Evolutionary conservation across 345 rosid genomes (phyloP).

Genomic region (Euphorbia peplus): DNA sequence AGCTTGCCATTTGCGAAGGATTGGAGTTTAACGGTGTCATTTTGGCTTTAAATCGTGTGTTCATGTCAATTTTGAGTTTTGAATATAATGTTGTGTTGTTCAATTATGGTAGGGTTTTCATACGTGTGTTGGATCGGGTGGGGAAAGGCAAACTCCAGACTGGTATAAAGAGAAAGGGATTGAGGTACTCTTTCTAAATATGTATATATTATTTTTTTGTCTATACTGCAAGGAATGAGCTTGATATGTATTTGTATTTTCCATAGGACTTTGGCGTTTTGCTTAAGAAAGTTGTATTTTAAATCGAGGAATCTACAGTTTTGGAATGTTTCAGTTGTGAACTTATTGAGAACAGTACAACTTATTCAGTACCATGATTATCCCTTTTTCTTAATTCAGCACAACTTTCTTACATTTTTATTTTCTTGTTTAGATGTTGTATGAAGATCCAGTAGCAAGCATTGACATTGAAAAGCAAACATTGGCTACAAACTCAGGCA

Average conservation of each 20-base stretch:
- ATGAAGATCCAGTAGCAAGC: constrained; percentile 76
- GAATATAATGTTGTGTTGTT: constrained; percentile 14
- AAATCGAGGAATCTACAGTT: background rate
- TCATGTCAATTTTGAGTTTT: constrained; percentile 1
- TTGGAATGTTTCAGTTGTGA: background rate
- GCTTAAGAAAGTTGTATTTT: background rate
- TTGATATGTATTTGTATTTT: background rate
- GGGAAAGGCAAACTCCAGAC: constrained; percentile 89
- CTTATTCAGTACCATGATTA: background rate
- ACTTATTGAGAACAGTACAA: background rate
- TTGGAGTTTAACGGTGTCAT: too few relatives aligned
- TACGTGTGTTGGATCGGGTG: constrained; percentile 97
- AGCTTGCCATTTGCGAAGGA: too few relatives aligned
- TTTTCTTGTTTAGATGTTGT: constrained; percentile 46
- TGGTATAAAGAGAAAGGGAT: constrained; percentile 98
- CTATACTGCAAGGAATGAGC: background rate
- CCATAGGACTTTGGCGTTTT: background rate
- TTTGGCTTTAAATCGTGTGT: too few relatives aligned
- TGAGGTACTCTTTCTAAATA: constrained; percentile 44
- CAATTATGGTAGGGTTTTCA: constrained; percentile 68
- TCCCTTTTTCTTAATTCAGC: background rate
- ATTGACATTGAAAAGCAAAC: constrained; percentile 85
- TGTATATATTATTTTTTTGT: background rate
- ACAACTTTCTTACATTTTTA: background rate
- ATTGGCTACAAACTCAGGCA: constrained; percentile 70